A percentile compares a stretch with the other conserved stretches of the same genome.
Evolutionary conservation across 1,139 yeast genomes (phyloP).

Genomic region (Geotrichum bryndzae): DNA sequence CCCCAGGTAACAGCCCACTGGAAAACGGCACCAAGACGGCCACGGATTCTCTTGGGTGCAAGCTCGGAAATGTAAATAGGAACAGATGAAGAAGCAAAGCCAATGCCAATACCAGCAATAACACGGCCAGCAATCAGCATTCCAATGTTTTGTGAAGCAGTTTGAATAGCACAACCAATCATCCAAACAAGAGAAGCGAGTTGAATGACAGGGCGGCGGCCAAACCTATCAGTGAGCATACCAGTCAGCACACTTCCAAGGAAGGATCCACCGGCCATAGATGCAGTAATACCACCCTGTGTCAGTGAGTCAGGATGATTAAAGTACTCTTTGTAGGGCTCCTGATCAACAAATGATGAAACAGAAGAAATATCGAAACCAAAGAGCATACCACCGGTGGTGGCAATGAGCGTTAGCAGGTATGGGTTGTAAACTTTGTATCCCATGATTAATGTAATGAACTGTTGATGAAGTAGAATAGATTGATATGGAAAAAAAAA

Average conservation of each 20-base stretch:
- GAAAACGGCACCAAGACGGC: conserved; percentile 58
- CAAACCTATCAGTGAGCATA: conserved; percentile 58
- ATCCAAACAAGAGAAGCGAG: conserved; percentile 69
- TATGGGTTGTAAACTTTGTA: conserved; percentile 36
- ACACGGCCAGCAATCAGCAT: conserved; percentile 59
- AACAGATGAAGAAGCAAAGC: conserved; percentile 63
- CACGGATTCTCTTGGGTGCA: conserved; percentile 60
- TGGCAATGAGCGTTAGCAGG: conserved; percentile 46
- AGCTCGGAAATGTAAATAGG: conserved; percentile 74
- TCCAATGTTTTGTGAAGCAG: conserved; percentile 70
- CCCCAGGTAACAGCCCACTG: conserved; percentile 70
- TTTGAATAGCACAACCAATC: conserved; percentile 77
- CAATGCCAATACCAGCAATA: conserved; percentile 63
- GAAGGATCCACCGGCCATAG: conserved; percentile 89
- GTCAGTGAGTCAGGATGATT: conserved; percentile 41
- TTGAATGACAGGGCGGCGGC: conserved; percentile 71
- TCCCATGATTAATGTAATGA: conserved; percentile 4
- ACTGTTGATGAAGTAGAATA: background rate
- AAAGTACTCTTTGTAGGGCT: conserved; percentile 45
- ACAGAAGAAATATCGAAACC: conserved; percentile 95
- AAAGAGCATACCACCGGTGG: conserved; percentile 92
- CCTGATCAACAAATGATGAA: conserved; percentile 71
- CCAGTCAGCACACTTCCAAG: conserved; percentile 36
- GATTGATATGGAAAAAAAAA: background rate
- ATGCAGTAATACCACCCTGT: conserved; percentile 84